Percentiles rank a stretch among this genome's conserved stretches.
These are phyloP conservation scores for Zasmidium angulare DNA, from an alignment of 2,329 filamentous ascomycete species.

Conservation along the genomic window DNA sequence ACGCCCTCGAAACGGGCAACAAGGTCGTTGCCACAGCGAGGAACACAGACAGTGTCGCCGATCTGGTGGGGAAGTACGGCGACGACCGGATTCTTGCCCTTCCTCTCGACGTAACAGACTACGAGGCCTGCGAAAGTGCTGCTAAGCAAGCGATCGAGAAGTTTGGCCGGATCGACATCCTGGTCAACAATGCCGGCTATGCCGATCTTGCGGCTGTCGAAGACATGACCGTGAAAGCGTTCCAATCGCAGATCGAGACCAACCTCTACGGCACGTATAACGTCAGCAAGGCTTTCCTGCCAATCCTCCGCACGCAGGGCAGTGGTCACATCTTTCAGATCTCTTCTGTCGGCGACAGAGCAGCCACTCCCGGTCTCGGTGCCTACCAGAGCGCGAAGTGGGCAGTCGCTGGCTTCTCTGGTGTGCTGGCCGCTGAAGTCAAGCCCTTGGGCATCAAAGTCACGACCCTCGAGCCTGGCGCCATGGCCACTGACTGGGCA, in stretches of 20 bases:
- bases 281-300: not conserved
- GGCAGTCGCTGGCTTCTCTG: not conserved
- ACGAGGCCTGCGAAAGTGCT: not conserved
- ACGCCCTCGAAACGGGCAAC: not conserved
- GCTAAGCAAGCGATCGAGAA: not conserved
- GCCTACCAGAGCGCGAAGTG: not conserved
- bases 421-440: not conserved
- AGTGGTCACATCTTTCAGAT: slow-evolving; percentile 1
- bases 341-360: not conserved
- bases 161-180: not conserved
- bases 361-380: not conserved
- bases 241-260: not conserved
- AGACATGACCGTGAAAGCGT: not conserved
- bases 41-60: not conserved
- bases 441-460: not conserved
- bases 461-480: not conserved
- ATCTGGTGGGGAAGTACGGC: not conserved
- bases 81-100: not conserved
- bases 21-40: not conserved
- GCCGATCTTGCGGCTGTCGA: not conserved
- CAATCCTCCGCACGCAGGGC: not conserved
- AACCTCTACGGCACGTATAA: not conserved
- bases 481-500: not conserved
- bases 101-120: not conserved
- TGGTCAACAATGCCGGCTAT: not conserved